A percentile compares a stretch with the other conserved stretches of the same genome.
Evolutionary conservation across 257 asterid genomes (phyloP).

Genomic region (Ilex aquifolium): DNA sequence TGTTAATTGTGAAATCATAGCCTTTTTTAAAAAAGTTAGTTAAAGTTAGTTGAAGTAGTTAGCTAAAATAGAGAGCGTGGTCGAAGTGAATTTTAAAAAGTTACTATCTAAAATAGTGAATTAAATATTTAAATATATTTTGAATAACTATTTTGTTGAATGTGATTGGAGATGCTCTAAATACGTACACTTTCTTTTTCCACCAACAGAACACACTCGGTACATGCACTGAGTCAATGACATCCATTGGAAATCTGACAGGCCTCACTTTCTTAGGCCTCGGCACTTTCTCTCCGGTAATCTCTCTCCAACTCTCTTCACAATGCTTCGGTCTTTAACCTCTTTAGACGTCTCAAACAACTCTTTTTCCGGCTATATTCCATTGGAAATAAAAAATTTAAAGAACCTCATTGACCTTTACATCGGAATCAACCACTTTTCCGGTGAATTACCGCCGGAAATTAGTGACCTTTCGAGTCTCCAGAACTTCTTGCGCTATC

Average conservation of each 20-base stretch:
- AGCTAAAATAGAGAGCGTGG: too few species aligned
- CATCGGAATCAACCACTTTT: conserved; percentile 56
- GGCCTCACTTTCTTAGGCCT: conserved; percentile 46
- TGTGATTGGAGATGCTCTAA: too few species aligned
- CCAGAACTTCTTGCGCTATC: conserved; percentile 43
- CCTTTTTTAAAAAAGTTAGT: too few species aligned
- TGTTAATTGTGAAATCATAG: too few species aligned
- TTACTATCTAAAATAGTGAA: too few species aligned
- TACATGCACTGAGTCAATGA: too few species aligned
- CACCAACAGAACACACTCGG: too few species aligned
- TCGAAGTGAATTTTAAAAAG: too few species aligned
- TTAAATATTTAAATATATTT: too few species aligned
- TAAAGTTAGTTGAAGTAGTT: too few species aligned
- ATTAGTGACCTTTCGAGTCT: conserved; percentile 50
- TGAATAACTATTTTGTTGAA: too few species aligned
- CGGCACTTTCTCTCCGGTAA: conserved; percentile 62
- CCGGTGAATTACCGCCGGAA: conserved; percentile 61
- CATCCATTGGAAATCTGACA: conserved; percentile 41
- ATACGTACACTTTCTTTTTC: too few species aligned
- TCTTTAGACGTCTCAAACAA: conserved; percentile 75
- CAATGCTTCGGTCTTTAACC: conserved; percentile 35
- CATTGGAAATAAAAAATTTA: conserved; percentile 52
- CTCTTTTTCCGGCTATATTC: conserved; percentile 56
- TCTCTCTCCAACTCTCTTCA: conserved; percentile 37
- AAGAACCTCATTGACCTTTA: conserved; percentile 48